phyloP scores from a whole-genome alignment of 805 yeast species.

The Metschnikowia dekortorum region DNA sequence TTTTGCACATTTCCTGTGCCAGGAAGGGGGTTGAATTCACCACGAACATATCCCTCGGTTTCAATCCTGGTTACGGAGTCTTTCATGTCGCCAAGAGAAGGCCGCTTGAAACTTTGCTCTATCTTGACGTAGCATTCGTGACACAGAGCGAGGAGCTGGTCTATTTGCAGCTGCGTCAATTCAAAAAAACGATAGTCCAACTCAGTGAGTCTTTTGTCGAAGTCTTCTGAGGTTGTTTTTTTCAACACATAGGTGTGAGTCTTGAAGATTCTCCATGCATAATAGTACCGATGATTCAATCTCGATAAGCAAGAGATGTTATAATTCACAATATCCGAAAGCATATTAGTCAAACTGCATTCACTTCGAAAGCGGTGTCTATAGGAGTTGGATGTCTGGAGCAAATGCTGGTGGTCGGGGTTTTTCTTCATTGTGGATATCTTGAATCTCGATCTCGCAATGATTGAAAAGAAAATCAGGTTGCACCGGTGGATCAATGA shows the following conservation, averaged over 20 bases:
- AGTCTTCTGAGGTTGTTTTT: not conserved
- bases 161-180: slow-evolving; percentile 2
- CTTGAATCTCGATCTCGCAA: slow-evolving; percentile 21
- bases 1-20: not conserved
- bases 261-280: slow-evolving; percentile 15
- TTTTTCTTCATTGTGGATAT: slow-evolving; percentile 20
- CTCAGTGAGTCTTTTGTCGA: not conserved
- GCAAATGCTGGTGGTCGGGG: slow-evolving; percentile 17
- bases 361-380: slow-evolving; percentile 20
- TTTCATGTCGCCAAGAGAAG: not conserved
- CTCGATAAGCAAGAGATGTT: slow-evolving; percentile 10
- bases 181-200: not conserved
- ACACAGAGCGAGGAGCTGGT: not conserved
- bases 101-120: not conserved
- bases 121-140: not conserved
- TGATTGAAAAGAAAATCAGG: slow-evolving; percentile 24
- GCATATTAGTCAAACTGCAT: slow-evolving; percentile 23
- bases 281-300: slow-evolving; percentile 13
- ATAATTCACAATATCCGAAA: slow-evolving; percentile 21
- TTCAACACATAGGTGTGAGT: slow-evolving; percentile 11
- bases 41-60: not conserved
- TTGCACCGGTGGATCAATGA: slow-evolving; percentile 31
- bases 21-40: not conserved
- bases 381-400: slow-evolving; percentile 18
- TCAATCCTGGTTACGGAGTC: not conserved